Evolutionary conservation across 257 asterid species (phyloP).

Genomic region (Orobanche coerulescens): DNA sequence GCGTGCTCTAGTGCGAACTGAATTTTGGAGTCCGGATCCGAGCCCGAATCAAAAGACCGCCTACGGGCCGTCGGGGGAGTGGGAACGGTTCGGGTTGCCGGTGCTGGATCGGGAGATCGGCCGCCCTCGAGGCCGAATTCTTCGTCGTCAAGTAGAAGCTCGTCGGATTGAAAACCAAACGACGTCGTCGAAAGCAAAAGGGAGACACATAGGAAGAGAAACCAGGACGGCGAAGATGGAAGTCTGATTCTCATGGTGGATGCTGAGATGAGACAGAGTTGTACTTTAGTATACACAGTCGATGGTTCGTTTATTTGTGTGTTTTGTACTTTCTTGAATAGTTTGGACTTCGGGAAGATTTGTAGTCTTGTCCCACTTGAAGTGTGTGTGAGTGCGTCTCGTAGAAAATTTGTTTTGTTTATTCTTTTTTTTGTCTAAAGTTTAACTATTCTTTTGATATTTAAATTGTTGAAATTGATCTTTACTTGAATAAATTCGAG

Average conservation of each 20-base stretch:
- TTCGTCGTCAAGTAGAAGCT: conserved; percentile 75
- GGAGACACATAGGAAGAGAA: conserved; percentile 24
- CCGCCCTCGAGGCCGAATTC: conserved; percentile 84
- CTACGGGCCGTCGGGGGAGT: conserved; percentile 32
- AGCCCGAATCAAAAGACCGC: conserved; percentile 35
- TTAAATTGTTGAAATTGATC: no score
- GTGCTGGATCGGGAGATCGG: conserved; percentile 31
- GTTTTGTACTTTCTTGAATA: neutral
- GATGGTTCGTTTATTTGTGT: neutral
- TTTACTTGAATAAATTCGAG: no score
- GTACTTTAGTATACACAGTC: neutral
- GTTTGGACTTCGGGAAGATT: neutral
- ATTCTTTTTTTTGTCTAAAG: no score
- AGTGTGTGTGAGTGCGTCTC: no score
- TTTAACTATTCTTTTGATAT: no score
- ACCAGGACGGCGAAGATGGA: neutral
- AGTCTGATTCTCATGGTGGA: conserved; percentile 26
- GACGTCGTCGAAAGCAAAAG: conserved; percentile 28
- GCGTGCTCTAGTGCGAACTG: conserved; percentile 85
- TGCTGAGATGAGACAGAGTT: neutral
- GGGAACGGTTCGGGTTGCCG: conserved; percentile 28
- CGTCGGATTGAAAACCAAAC: conserved; percentile 76
- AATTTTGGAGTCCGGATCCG: conserved; percentile 73
- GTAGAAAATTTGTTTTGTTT: no score
- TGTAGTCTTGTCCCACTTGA: no score